Base-by-base conservation (phyloP, 192 early-diverging fungal species). In the Paraglomus occultum region DNA sequence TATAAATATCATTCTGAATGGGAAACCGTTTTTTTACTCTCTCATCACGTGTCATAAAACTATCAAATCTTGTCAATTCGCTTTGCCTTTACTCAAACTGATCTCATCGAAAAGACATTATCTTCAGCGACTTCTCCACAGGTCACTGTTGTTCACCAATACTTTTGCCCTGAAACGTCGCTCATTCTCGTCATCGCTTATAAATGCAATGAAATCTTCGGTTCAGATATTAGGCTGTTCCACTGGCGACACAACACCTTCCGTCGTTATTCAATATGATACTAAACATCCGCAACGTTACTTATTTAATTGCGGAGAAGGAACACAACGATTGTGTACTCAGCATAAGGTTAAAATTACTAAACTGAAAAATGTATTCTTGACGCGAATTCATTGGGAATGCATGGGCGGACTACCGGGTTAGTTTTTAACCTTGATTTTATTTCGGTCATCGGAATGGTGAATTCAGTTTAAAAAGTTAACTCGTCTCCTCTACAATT, bases 291-390 rank as follows among this genome's bases (percentile, higher is more conserved):
- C 63, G 18, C 83, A 90, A 51, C 80, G 91, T 39, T 95, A 95
- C 68, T 80, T 98, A 76, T 92, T 98, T 84, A 98, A 98, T 81
- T 94, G 92, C 73, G 83, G 90, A 51, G 95, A 98, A 74, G 94
- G 93, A 22, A 89, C 87, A 2, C 95, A 98, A 76, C 86, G 95
- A 49, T 74, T 96, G 42, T 87, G 89, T 73, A 78, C 88, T 71
- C 91, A 96, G 76, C 84, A 93, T 64, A 86, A 81, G 61, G 72
- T 91, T 51, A 86, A 85, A 23, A 75, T 94, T 38, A 75, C 79
- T 48, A 95, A 93, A 78, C 64, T 92, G 38, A 82, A 83, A 43
- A 86, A 88, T 51, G 74, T 98, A 1, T 91, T 98, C 71, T 76
- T 95, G 31, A 92, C 95, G 5, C 81, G 90, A n/a, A 74, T 90